phyloP scores from a whole-genome alignment of 2,329 filamentous ascomycete genomes.

The Chrysoporthe puriensis region DNA sequence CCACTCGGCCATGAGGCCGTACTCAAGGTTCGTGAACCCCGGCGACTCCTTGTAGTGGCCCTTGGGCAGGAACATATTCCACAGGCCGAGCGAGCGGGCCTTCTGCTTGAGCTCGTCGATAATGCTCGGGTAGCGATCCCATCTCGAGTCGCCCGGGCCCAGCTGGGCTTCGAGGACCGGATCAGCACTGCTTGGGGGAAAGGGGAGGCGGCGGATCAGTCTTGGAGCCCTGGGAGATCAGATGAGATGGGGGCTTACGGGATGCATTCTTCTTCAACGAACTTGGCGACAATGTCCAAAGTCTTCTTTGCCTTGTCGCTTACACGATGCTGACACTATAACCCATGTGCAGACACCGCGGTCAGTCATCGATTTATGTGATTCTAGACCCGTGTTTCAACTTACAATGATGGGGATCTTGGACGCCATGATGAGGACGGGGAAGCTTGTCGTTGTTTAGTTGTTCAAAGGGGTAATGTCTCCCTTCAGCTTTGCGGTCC shows the following conservation, averaged over 20 bases:
- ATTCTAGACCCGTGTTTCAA: not conserved
- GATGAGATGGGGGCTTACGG: conserved; percentile 56
- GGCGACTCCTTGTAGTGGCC: conserved; percentile 95
- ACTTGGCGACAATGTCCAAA: conserved; percentile 87
- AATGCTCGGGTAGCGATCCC: conserved; percentile 77
- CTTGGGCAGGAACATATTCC: conserved; percentile 98
- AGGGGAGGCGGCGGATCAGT: conserved; percentile 11
- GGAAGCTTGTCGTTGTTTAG: not conserved
- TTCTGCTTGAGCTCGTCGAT: conserved; percentile 89
- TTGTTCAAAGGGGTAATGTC: not conserved
- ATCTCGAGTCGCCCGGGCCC: conserved; percentile 75
- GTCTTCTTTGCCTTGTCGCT: conserved; percentile 85
- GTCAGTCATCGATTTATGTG: conserved; percentile 11
- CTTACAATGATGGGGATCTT: conserved; percentile 34
- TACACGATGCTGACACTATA: conserved; percentile 61
- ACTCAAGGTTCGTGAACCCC: conserved; percentile 94
- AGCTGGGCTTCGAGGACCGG: conserved; percentile 79
- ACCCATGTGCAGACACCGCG: conserved; percentile 13
- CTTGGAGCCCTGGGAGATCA: not conserved
- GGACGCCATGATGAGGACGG: conserved; percentile 31
- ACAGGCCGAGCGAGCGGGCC: conserved; percentile 81
- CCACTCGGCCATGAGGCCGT: conserved; percentile 96
- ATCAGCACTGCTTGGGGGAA: conserved; percentile 62
- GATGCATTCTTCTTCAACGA: conserved; percentile 95
- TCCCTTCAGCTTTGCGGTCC: not conserved